These are phyloP conservation scores for Trypethelium eluteriae DNA, from an alignment of 495 filamentous ascomycete genomes.

Conservation along the genomic window DNA sequence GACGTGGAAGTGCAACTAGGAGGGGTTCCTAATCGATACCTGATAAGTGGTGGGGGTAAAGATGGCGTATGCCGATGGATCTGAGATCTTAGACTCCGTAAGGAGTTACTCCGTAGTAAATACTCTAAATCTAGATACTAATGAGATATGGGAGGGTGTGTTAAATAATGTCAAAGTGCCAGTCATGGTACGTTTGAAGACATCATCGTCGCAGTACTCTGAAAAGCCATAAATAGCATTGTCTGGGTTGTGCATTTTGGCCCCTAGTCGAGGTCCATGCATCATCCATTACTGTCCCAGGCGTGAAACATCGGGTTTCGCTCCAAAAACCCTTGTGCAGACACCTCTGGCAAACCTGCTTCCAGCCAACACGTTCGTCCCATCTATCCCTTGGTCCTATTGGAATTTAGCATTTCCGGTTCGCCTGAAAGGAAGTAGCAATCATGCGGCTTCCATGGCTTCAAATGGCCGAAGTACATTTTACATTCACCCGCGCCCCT, in stretches of 20 bases:
- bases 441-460: constrained; percentile 20
- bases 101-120: too few species aligned
- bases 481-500: neutral
- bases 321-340: neutral
- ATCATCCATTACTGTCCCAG: neutral
- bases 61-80: too few species aligned
- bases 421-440: too few species aligned
- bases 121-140: neutral
- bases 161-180: neutral
- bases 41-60: neutral
- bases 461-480: constrained; percentile 9
- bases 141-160: neutral
- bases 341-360: neutral
- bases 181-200: neutral
- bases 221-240: constrained; percentile 3
- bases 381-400: neutral
- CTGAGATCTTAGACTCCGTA: too few species aligned
- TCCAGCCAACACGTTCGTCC: neutral
- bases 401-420: too few species aligned
- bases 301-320: constrained; percentile 6
- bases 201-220: neutral
- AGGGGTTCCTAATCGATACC: neutral
- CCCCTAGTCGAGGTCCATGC: constrained; percentile 3
- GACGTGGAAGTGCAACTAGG: neutral
- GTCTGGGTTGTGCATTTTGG: constrained; percentile 2